Conservation (phyloP, 495 filamentous ascomycete species). For the Bathelium albidoporum region DNA sequence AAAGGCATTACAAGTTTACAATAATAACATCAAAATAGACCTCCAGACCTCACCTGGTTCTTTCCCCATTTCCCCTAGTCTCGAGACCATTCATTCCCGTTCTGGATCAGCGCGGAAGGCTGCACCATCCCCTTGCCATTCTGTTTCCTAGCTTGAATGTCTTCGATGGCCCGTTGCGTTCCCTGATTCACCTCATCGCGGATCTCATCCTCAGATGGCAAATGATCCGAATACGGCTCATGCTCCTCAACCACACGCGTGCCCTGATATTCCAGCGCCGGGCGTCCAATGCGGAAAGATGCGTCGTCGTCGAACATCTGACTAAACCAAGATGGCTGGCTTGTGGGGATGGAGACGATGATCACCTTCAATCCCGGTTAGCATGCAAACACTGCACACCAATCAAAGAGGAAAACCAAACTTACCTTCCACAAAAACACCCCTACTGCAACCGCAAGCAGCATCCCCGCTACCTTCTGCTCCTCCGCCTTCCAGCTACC, state of each 20-base stretch:
- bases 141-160: not conserved
- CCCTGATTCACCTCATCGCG: not conserved
- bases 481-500: slow-evolving; percentile 26
- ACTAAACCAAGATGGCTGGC: slow-evolving; percentile 3
- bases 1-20: not conserved
- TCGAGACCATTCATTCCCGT: slow-evolving; percentile 1
- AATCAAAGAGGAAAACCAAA: not conserved
- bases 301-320: slow-evolving; percentile 2
- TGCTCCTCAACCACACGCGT: not conserved
- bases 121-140: not conserved
- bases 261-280: not conserved
- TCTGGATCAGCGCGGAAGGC: not conserved
- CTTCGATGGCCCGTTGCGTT: not conserved
- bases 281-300: not conserved
- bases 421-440: slow-evolving; percentile 23
- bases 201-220: not conserved
- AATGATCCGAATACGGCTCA: not conserved
- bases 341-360: not conserved
- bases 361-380: not conserved
- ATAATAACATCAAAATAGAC: too few relatives aligned
- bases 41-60: too few relatives aligned
- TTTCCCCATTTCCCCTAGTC: not conserved
- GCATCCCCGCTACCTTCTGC: slow-evolving; percentile 26
- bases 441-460: slow-evolving; percentile 22
- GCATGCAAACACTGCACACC: not conserved